A percentile compares a stretch with the other conserved stretches of the same genome.
These are phyloP conservation scores for Ascomycota sp. DNA, from an alignment of 2,329 filamentous ascomycete genomes.

Conservation along the genomic window DNA sequence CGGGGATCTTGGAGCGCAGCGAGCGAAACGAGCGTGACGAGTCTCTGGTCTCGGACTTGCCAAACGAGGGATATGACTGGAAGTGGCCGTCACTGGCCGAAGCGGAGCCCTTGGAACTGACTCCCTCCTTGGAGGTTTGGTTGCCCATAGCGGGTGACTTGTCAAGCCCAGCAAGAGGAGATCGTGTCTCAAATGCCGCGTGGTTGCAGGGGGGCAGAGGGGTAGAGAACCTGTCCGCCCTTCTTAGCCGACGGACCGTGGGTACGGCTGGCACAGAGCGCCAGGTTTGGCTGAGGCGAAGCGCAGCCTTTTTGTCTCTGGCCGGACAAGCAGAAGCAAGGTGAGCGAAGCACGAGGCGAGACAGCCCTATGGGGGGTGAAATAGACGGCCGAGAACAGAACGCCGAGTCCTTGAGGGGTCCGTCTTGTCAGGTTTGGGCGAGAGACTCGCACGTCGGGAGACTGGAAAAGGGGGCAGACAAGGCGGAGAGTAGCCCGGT, in stretches of 20 bases:
- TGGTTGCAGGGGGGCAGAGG: conserved; percentile 7
- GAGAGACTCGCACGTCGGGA: conserved; percentile 6
- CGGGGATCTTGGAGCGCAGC: conserved; percentile 77
- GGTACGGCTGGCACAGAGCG: background rate
- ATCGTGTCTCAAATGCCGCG: conserved; percentile 10
- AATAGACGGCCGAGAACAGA: conserved; percentile 28
- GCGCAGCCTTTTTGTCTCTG: background rate
- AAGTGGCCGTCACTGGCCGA: conserved; percentile 27
- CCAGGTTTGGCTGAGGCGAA: conserved; percentile 1
- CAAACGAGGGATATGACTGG: conserved; percentile 79
- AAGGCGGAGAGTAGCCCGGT: too few species aligned
- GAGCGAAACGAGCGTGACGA: conserved; percentile 72
- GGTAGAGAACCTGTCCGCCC: conserved; percentile 1
- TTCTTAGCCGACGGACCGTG: background rate
- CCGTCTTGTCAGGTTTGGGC: conserved; percentile 25
- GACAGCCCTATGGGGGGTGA: conserved; percentile 28
- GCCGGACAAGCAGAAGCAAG: background rate
- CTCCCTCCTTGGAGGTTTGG: conserved; percentile 44
- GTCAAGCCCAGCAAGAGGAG: conserved; percentile 1
- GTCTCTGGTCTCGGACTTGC: conserved; percentile 80
- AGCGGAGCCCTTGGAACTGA: conserved; percentile 29
- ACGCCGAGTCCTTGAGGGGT: conserved; percentile 23
- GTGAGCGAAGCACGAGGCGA: background rate
- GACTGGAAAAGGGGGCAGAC: conserved; percentile 2
- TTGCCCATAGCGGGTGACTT: conserved; percentile 46